Percentiles rank a stretch among this genome's conserved stretches.
Conservation (phyloP, 83 land plant genomes). For the Diphasiastrum complanatum region DNA sequence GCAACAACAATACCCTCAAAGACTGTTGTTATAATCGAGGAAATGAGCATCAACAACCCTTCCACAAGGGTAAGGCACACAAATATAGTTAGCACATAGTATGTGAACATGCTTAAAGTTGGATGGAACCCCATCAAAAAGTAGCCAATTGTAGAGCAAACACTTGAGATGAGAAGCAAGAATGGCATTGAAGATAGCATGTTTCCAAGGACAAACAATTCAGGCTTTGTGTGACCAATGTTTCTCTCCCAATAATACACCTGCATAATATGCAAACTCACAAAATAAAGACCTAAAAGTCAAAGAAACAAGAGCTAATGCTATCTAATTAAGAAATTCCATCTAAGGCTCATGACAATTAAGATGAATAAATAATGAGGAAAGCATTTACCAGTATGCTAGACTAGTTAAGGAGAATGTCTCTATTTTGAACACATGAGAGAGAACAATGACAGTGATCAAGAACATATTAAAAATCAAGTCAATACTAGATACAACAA, state of each 20-base stretch:
- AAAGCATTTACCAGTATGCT: too few species aligned
- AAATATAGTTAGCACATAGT: conserved; percentile 8
- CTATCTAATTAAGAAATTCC: too few species aligned
- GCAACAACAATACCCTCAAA: background rate
- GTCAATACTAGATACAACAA: too few species aligned
- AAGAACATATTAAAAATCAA: too few species aligned
- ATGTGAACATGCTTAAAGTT: conserved; percentile 3
- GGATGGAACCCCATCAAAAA: conserved; percentile 11
- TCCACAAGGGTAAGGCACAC: conserved; percentile 4
- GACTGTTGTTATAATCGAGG: background rate
- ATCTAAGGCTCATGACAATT: too few species aligned
- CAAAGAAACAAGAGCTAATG: too few species aligned
- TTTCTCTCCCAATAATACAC: conserved; percentile 17
- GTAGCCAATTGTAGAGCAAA: conserved; percentile 12
- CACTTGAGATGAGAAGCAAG: conserved; percentile 1
- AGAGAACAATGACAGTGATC: too few species aligned
- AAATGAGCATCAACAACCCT: conserved; percentile 5
- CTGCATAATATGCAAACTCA: too few species aligned
- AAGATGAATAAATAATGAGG: too few species aligned
- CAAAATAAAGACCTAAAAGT: too few species aligned
- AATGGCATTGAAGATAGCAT: conserved; percentile 14
- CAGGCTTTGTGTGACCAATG: background rate
- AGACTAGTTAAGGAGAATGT: too few species aligned
- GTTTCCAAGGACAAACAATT: conserved; percentile 14
- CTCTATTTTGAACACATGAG: too few species aligned